These are phyloP conservation scores for Irineochytrium annulatum DNA, from an alignment of 192 early-diverging fungal species.

Conservation along the genomic window DNA sequence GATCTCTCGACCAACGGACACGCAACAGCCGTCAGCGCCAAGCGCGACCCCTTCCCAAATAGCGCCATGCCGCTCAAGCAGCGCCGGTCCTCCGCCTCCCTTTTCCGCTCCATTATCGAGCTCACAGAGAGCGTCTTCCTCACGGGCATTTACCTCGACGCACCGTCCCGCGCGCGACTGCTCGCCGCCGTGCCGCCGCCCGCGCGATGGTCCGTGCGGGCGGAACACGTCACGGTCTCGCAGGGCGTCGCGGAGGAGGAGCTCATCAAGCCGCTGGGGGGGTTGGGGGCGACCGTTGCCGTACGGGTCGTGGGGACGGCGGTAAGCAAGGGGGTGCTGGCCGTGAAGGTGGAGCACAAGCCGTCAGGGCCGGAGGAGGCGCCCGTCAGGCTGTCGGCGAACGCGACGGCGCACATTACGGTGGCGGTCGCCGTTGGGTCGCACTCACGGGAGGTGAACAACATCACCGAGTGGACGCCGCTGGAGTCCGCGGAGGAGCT, in stretches of 20 bases:
- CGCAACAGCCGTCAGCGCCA: neutral
- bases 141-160: constrained; percentile 33
- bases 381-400: constrained; percentile 13
- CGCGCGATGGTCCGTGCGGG: constrained; percentile 15
- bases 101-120: constrained; percentile 33
- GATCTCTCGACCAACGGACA: neutral
- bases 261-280: constrained; percentile 28
- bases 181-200: constrained; percentile 18
- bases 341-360: constrained; percentile 31
- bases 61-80: neutral
- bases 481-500: constrained; percentile 18
- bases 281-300: constrained; percentile 20
- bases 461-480: constrained; percentile 32
- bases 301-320: constrained; percentile 24
- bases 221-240: constrained; percentile 39
- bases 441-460: constrained; percentile 26
- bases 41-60: no score
- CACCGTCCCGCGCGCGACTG: constrained; percentile 3
- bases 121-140: constrained; percentile 33
- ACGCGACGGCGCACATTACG: constrained; percentile 41
- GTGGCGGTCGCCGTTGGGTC: constrained; percentile 18
- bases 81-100: constrained; percentile 21
- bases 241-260: constrained; percentile 23
- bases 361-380: neutral
- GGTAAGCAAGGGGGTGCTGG: constrained; percentile 20